Conservation (phyloP, 2,329 filamentous ascomycete species). For the Blastomyces silverae region DNA sequence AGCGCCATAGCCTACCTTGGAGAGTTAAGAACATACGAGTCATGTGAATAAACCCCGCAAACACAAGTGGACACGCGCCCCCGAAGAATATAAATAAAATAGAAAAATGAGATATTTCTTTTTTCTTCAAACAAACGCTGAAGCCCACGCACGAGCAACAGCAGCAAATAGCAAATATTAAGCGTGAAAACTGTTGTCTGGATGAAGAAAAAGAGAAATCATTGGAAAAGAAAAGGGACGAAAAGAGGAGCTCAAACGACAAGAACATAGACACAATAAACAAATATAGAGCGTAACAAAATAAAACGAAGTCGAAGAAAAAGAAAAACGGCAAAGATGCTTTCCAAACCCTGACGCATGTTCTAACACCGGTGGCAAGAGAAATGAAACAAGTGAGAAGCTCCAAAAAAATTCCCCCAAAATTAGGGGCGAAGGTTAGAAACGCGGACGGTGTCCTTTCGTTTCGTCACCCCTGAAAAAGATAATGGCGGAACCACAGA, state of each 20-base stretch:
- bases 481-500: neutral
- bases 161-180: conserved; percentile 1
- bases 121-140: neutral
- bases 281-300: conserved; percentile 14
- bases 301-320: conserved; percentile 13
- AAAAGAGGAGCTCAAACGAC: neutral
- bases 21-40: neutral
- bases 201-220: neutral
- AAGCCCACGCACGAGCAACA: conserved; percentile 1
- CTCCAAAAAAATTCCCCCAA: conserved; percentile 23
- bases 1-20: too few relatives aligned
- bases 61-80: neutral
- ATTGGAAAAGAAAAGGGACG: too few relatives aligned
- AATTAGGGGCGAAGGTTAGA: conserved; percentile 5
- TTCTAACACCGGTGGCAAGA: conserved; percentile 15
- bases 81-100: neutral
- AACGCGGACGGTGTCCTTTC: neutral
- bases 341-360: conserved; percentile 19
- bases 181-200: neutral
- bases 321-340: conserved; percentile 14
- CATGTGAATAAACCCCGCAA: neutral
- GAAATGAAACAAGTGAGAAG: conserved; percentile 6
- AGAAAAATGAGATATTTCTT: neutral
- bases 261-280: neutral
- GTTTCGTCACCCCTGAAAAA: neutral